Base-by-base conservation (phyloP, 176 grass and related monocot species). In the Dactylis glomerata region DNA sequence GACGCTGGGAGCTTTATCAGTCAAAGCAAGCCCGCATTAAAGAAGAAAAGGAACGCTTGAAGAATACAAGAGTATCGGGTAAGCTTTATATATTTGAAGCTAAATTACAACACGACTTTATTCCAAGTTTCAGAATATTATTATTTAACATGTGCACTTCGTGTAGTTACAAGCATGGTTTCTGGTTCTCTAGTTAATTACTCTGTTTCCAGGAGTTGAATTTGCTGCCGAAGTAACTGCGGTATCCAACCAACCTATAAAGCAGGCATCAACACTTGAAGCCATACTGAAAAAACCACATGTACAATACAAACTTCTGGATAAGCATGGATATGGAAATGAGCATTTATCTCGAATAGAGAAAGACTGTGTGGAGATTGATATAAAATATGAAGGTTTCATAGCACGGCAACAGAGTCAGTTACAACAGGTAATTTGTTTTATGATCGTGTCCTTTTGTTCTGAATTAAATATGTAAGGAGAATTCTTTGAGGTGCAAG, bases 361-460 rank as follows among this genome's bases (percentile, higher is more conserved):
- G 89, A 98, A 98, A 88, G 93, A 98, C 77, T 98, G 96, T n/a
- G 91, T 95, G 34, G 96, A 96, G 93, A 94, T 98, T 87, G 96
- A 98, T 88, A 95, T 98, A 70, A 98, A 96, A 57, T 98, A 94
- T 9, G 87, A 87, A 72, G 96, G 96, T 64, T 98, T 95, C 50
- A 98, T 98, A 40, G 82, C 82, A 77, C 86, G 96, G 10, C 93
- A 98, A 72, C 87, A 83, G 41, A 94, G 93, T 50, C 96, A 98
- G 37, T 84, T 98, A 67, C 96, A 96, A 64, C 96, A 98, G 93
- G 96, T 98, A 59, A 47, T 81, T 76, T 87, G 4, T 23, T 84
- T 19, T 86, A 66, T 71, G 51, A 41, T 37, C 74, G 17, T 44
- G 13, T 13, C 9, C 10, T 40, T 71, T 68, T 83, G 16, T 68